Evolutionary conservation across 2,329 filamentous ascomycete species (phyloP), one percentile per base, ranked within the genome.

Genomic region (Ramularia endophylla): DNA sequence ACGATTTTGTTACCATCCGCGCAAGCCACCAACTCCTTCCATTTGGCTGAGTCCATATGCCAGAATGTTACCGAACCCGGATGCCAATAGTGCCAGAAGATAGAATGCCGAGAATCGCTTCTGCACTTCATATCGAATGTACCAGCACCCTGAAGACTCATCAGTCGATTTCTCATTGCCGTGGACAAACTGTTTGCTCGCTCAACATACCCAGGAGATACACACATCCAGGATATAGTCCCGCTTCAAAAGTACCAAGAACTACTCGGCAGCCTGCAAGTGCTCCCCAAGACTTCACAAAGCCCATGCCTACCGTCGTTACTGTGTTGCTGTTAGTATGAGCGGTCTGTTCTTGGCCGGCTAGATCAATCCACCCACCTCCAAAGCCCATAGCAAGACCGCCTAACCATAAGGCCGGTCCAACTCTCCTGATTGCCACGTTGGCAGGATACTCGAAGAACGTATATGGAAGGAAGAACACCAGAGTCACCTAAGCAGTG

Each of bases 251-350:
- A 2, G 79, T 44, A 40, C 81, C 81, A 8, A 83, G 67, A 4
- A 84, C 35, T 0, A 77, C 64, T 37, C 80, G 67, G 31, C 80
- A 59, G 1, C 64, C 77, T 1, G 73, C 65, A 31, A 83, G 58
- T 16, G 70, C 57, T 2, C 57, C 47, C 62, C 72, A 80, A 9
- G 65, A 63, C 17, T 70, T 59, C 34, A 72, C 68, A 40, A 83
- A 83, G 6, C 77, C 80, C 71, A 83, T 80, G 3, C 77, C 52
- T 16, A 81, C 72, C 72, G 80, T 80, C 22, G 22, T 25, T 6
- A 25, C 22, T 25, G 11, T 6, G 11, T 25, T n/a, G n/a, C n/a
- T n/a, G n/a, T n/a, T n/a, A n/a, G n/a, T n/a, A n/a, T n/a, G n/a
- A n/a, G n/a, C n/a, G n/a, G n/a, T n/a, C n/a, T n/a, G 11, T 25